Evolutionary conservation across 768 basidiomycete genomes (phyloP).

Genomic region (Lyophyllum atratum): DNA sequence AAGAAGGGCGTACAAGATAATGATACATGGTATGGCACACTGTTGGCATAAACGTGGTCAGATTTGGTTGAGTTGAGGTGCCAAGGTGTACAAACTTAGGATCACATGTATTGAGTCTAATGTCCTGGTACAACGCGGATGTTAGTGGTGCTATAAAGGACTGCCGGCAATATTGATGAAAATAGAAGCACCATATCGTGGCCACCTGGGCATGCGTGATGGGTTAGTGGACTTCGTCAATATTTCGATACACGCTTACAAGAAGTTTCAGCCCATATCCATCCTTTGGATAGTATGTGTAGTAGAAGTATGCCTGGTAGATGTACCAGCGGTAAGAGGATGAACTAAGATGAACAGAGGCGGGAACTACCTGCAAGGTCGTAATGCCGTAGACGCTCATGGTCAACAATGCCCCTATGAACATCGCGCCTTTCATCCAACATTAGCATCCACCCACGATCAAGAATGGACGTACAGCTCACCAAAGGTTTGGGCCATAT

Average conservation of each 20-base stretch:
- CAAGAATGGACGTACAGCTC: slow-evolving; percentile 1
- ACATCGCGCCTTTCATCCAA: slow-evolving; percentile 33
- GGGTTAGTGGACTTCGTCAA: background rate
- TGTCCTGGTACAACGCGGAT: slow-evolving; percentile 26
- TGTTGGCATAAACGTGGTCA: slow-evolving; percentile 14
- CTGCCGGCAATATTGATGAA: background rate
- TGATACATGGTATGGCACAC: slow-evolving; percentile 44
- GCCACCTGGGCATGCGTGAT: slow-evolving; percentile 28
- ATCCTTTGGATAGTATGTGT: slow-evolving; percentile 40
- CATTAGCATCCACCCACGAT: background rate
- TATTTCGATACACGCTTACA: slow-evolving; percentile 22
- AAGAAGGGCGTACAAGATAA: slow-evolving; percentile 37
- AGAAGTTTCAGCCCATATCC: slow-evolving; percentile 31
- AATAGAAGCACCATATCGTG: slow-evolving; percentile 31
- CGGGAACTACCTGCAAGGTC: slow-evolving; percentile 36
- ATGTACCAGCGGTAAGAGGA: background rate
- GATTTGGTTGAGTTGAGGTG: background rate
- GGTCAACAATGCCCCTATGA: slow-evolving; percentile 36
- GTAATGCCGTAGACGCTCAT: slow-evolving; percentile 46
- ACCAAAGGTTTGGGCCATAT: slow-evolving; percentile 34
- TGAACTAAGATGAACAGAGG: background rate
- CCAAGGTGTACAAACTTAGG: slow-evolving; percentile 32
- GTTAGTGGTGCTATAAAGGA: background rate
- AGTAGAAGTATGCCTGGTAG: slow-evolving; percentile 44
- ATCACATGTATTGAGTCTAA: slow-evolving; percentile 43